Percentiles rank a stretch among this genome's conserved stretches.
Evolutionary conservation across 2,329 filamentous ascomycete genomes (phyloP).

Genomic region (Neofusicoccum cordaticola): DNA sequence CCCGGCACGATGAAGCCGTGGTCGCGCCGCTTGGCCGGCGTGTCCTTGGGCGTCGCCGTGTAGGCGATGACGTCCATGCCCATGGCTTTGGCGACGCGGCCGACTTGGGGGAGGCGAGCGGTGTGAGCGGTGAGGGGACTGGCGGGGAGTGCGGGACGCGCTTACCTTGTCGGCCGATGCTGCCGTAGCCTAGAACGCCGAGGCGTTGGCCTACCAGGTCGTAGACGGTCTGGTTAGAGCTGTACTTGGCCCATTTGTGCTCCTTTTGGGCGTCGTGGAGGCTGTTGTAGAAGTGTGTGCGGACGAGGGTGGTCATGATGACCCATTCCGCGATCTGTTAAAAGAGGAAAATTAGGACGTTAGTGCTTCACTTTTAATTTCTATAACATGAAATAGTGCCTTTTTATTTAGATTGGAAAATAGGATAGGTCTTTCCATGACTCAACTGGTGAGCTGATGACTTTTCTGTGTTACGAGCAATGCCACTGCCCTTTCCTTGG

Average conservation of each 20-base stretch:
- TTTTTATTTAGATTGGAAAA: no score
- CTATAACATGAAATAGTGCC: not conserved
- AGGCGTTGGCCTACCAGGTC: slow-evolving; percentile 59
- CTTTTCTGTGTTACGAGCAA: no score
- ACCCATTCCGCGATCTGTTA: slow-evolving; percentile 62
- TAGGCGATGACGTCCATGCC: slow-evolving; percentile 74
- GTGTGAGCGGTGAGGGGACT: not conserved
- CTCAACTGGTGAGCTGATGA: no score
- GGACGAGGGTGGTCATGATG: slow-evolving; percentile 59
- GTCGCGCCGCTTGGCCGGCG: slow-evolving; percentile 63
- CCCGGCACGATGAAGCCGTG: slow-evolving; percentile 65
- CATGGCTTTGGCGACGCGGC: slow-evolving; percentile 58
- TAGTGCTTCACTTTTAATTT: not conserved
- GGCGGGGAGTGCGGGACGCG: no score
- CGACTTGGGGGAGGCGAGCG: slow-evolving; percentile 38
- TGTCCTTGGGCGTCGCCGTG: slow-evolving; percentile 67
- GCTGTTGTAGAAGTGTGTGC: slow-evolving; percentile 53
- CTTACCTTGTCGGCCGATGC: slow-evolving; percentile 56
- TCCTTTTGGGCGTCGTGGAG: slow-evolving; percentile 59
- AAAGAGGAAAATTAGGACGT: not conserved
- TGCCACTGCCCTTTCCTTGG: no score
- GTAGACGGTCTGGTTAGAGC: slow-evolving; percentile 36
- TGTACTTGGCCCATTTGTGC: slow-evolving; percentile 49
- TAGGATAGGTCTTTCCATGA: no score
- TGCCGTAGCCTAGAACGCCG: slow-evolving; percentile 61